phyloP scores from a whole-genome alignment of 1,284 basidiomycete genomes.

The Ganoderma multipileum region DNA sequence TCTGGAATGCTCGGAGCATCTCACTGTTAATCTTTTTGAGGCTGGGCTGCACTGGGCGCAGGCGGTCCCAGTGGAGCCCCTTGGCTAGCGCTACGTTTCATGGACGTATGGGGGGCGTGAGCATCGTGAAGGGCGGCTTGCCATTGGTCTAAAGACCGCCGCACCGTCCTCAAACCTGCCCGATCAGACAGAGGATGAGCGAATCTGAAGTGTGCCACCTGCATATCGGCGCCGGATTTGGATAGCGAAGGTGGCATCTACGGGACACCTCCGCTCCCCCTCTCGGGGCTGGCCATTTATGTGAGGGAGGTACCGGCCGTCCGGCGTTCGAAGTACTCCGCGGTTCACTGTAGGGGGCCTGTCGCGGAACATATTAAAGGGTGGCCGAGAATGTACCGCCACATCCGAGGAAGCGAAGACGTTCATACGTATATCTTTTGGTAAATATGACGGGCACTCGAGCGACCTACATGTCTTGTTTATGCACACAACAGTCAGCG shows the following conservation, averaged over 20 bases:
- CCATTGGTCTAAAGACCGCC: background rate
- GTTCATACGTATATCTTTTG: background rate
- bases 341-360: background rate
- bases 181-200: background rate
- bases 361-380: background rate
- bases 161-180: background rate
- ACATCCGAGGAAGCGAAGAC: conserved; percentile 2
- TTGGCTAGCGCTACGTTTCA: background rate
- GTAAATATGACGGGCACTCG: background rate
- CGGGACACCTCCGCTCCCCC: background rate
- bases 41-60: background rate
- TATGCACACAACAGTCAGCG: background rate
- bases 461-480: background rate
- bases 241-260: background rate
- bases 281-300: background rate
- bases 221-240: background rate
- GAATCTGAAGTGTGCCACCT: background rate
- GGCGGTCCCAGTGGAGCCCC: background rate
- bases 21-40: background rate
- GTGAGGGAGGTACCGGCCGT: background rate
- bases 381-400: background rate
- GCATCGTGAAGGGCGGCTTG: background rate
- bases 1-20: background rate
- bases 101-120: background rate
- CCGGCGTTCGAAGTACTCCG: background rate